Evolutionary conservation across 106 monocot genomes (phyloP).

Genomic region (Cymbidium sinense): DNA sequence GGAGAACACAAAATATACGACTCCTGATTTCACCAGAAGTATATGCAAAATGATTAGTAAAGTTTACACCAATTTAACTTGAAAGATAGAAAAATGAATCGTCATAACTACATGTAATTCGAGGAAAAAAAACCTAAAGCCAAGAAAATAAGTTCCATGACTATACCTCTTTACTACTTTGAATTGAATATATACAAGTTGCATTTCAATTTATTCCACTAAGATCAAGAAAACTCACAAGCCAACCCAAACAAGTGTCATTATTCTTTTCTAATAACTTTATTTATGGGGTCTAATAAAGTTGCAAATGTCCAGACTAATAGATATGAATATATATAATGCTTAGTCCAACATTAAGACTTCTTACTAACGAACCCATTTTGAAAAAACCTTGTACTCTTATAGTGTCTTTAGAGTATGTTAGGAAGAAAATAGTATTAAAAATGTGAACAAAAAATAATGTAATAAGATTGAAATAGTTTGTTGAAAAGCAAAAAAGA

Average conservation of each 20-base stretch:
- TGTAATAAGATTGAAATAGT: background rate
- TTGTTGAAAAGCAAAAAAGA: background rate
- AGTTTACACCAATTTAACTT: background rate
- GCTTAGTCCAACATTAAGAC: too few relatives aligned
- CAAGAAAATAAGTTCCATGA: background rate
- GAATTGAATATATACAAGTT: background rate
- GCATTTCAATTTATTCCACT: constrained; percentile 1
- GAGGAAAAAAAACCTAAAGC: background rate
- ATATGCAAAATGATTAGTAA: background rate
- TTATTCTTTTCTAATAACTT: background rate
- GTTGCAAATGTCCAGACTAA: too few relatives aligned
- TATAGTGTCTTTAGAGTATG: background rate
- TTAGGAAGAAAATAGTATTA: background rate
- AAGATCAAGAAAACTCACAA: background rate
- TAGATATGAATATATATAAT: too few relatives aligned
- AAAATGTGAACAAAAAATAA: background rate
- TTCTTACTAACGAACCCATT: too few relatives aligned
- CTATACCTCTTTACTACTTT: background rate
- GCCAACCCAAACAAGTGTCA: background rate
- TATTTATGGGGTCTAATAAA: background rate
- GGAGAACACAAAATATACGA: background rate
- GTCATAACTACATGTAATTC: background rate
- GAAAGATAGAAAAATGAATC: background rate
- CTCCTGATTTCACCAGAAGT: background rate
- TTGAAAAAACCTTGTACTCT: background rate